phyloP scores from a whole-genome alignment of 129 eudicot genomes.

The Centella asiatica region DNA sequence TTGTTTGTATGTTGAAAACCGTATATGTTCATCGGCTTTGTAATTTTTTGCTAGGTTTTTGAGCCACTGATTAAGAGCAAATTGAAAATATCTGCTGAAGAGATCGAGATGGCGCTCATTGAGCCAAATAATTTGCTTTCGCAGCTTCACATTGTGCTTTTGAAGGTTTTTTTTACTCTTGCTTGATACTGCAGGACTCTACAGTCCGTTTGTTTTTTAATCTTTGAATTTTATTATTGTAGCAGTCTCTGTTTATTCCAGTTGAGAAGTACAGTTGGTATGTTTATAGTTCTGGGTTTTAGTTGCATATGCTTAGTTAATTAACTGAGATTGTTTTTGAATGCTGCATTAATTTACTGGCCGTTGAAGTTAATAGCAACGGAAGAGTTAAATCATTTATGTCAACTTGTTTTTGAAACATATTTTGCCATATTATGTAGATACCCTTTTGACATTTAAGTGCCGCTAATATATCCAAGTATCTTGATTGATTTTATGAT shows the following conservation, averaged over 20 bases:
- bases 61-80: slow-evolving; percentile 53
- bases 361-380: too few species aligned
- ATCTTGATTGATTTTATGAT: neutral
- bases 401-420: neutral
- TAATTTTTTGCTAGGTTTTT: slow-evolving; percentile 46
- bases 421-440: neutral
- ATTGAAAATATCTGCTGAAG: slow-evolving; percentile 70
- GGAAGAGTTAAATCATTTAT: neutral
- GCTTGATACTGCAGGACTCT: neutral
- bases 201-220: neutral
- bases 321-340: too few species aligned
- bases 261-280: too few species aligned
- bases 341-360: too few species aligned
- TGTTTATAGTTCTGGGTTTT: too few species aligned
- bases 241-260: too few species aligned
- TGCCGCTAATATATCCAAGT: neutral
- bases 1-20: neutral
- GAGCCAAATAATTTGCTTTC: slow-evolving; percentile 46
- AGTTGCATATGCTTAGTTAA: too few species aligned
- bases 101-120: slow-evolving; percentile 65
- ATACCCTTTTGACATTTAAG: neutral
- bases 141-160: slow-evolving; percentile 54
- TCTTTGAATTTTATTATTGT: neutral
- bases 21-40: neutral
- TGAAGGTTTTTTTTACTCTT: slow-evolving; percentile 48